Evolutionary conservation across 148 eudicot genomes (phyloP), one percentile per base, ranked within the genome.

Genomic region (Rhododendron ferrugineum): DNA sequence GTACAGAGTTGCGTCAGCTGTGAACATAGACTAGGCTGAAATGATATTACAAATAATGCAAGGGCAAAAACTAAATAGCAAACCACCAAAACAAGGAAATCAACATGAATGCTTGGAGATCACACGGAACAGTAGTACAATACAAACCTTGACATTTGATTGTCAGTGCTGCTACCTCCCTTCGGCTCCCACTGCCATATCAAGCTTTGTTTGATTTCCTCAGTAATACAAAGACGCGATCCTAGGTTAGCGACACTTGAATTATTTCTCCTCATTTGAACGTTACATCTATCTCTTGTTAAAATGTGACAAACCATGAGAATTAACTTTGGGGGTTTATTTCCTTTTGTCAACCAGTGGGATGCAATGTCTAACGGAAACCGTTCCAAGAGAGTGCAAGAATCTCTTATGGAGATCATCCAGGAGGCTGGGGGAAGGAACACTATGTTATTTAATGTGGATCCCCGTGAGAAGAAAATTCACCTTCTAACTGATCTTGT

Each of bases 101-200:
- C 44, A 40, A 40, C 44, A 40, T 40, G 44, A 40, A 40, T 40
- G 44, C 44, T 40, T 40, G 44, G 44, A 40, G 44, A 6, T 40
- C 44, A 40, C 44, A 40, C 8, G 1, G 44, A 40, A 40, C 6
- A 40, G 44, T 40, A 40, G 44, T 6, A 40, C 44, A 40, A 40
- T 40, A 40, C 44, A 40, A 40, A 40, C 7, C 44, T 40, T 40
- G 44, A 40, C 44, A 40, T 40, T 40, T 82, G 42, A 47, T 92
- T 76, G 72, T 92, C 64, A 86, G 77, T 50, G 93, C 88, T 36
- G 87, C 89, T 72, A 82, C 88, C 72, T 89, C 92, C 34, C 70
- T 93, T 0, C 88, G 95, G 91, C 91, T 92, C 82, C 94, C 95
- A 49, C 85, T 92, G 50, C 79, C 93, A 13, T 60, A 68, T 20